A percentile compares a stretch with the other conserved stretches of the same genome.
Conservation (phyloP, 371 early-diverging fungal genomes). For the Rhizopus arrhizus region DNA sequence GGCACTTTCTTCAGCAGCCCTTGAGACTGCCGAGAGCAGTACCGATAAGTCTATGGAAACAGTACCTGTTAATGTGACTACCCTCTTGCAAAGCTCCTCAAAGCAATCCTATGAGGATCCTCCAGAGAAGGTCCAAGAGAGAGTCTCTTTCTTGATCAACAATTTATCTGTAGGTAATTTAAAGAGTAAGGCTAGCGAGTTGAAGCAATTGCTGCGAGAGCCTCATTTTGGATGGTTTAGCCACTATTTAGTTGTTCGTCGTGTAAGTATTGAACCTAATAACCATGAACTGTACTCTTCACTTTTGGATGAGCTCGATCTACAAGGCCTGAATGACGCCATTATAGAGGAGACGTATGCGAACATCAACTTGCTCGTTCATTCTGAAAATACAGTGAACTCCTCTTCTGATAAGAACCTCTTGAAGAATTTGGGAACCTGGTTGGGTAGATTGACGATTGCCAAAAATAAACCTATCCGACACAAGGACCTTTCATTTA, state of each 20-base stretch:
- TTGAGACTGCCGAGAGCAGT: constrained; percentile 45
- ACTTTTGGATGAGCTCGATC: constrained; percentile 73
- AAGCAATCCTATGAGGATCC: constrained; percentile 56
- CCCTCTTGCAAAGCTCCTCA: constrained; percentile 20
- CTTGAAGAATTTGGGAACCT: constrained; percentile 93
- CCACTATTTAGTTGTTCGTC: constrained; percentile 88
- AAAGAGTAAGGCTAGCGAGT: constrained; percentile 76
- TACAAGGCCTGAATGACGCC: constrained; percentile 58
- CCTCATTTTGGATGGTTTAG: constrained; percentile 85
- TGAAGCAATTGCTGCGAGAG: constrained; percentile 73
- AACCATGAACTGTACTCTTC: constrained; percentile 84
- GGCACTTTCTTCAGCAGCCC: constrained; percentile 18
- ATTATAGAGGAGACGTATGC: constrained; percentile 87
- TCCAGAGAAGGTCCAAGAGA: constrained; percentile 78
- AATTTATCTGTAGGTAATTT: constrained; percentile 87
- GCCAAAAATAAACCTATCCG: constrained; percentile 91
- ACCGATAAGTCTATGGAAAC: constrained; percentile 24
- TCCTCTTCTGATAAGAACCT: constrained; percentile 85
- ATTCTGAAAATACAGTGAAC: constrained; percentile 83
- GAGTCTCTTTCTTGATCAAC: constrained; percentile 94
- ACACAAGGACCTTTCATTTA: constrained; percentile 90
- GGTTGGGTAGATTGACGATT: constrained; percentile 94
- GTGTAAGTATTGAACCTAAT: constrained; percentile 93
- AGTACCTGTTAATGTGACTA: constrained; percentile 23
- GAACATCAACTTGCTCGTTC: constrained; percentile 81